These are phyloP conservation scores for Neurospora sp. DNA, from an alignment of 495 filamentous ascomycete genomes.

Conservation along the genomic window DNA sequence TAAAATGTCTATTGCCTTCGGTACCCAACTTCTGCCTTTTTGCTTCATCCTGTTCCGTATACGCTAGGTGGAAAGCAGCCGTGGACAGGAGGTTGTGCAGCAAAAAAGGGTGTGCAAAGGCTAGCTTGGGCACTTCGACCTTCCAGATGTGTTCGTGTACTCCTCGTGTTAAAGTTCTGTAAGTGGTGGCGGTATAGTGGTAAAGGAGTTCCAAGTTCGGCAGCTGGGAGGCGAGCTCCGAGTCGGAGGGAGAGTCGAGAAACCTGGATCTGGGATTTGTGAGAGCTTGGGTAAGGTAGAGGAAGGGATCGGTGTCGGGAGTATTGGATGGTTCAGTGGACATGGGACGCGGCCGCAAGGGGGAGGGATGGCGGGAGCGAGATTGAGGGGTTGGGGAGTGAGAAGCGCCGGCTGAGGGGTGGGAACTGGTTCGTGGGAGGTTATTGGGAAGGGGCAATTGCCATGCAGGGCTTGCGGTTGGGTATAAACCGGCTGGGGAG, in stretches of 20 bases:
- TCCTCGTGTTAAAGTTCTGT: constrained; percentile 5
- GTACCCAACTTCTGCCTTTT: constrained; percentile 4
- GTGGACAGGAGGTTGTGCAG: constrained; percentile 20
- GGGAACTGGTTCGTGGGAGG: neutral
- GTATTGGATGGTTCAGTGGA: neutral
- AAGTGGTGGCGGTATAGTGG: constrained; percentile 14
- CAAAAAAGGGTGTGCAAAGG: constrained; percentile 15
- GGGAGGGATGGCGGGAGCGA: neutral
- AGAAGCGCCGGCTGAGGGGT: neutral
- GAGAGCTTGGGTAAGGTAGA: constrained; percentile 6
- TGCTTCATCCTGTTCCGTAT: constrained; percentile 5
- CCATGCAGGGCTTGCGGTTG: neutral
- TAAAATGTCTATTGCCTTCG: constrained; percentile 16
- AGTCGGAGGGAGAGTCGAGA: neutral
- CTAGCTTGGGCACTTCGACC: constrained; percentile 10
- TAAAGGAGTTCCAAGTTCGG: constrained; percentile 20
- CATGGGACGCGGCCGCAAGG: neutral
- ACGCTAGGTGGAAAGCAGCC: constrained; percentile 18
- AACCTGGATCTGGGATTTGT: neutral
- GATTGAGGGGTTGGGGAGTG: neutral
- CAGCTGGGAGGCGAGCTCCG: neutral
- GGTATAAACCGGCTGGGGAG: neutral
- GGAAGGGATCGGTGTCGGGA: constrained; percentile 9
- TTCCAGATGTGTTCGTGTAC: constrained; percentile 9
- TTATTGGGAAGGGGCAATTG: neutral